These are phyloP conservation scores for Symbiotaphrina buchneri DNA, from an alignment of 495 filamentous ascomycete species.

Conservation along the genomic window DNA sequence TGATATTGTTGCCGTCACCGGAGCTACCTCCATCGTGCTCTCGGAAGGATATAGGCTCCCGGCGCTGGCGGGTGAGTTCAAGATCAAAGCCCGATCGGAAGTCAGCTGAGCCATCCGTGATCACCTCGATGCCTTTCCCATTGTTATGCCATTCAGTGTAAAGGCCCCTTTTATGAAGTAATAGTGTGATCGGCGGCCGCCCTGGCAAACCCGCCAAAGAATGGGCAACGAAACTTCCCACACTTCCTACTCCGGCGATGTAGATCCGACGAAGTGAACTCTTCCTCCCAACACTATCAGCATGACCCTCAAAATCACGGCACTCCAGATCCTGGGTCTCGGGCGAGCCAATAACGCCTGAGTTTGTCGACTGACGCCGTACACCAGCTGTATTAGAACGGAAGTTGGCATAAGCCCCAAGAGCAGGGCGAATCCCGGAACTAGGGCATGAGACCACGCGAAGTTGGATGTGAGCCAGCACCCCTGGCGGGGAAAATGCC, in stretches of 20 bases:
- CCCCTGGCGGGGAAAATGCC: slow-evolving; percentile 22
- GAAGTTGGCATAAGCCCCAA: slow-evolving; percentile 25
- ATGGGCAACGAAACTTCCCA: slow-evolving; percentile 28
- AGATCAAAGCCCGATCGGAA: slow-evolving; percentile 22
- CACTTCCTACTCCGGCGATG: slow-evolving; percentile 30
- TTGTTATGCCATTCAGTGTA: slow-evolving; percentile 12
- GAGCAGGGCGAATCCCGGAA: slow-evolving; percentile 25
- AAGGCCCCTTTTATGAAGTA: slow-evolving; percentile 18
- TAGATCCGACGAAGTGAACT: too few relatives aligned
- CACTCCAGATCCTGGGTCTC: too few relatives aligned
- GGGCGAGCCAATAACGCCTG: too few relatives aligned
- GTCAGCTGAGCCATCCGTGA: slow-evolving; percentile 15
- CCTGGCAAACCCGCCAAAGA: slow-evolving; percentile 15
- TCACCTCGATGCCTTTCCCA: slow-evolving; percentile 13
- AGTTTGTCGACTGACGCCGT: too few relatives aligned
- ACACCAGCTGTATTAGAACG: too few relatives aligned
- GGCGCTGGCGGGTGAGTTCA: slow-evolving; percentile 16
- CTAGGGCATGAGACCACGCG: slow-evolving; percentile 18
- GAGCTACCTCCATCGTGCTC: too few relatives aligned
- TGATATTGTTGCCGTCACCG: slow-evolving; percentile 19
- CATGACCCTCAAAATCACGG: too few relatives aligned
- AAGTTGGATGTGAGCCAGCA: slow-evolving; percentile 25
- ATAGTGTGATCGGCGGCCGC: slow-evolving; percentile 19
- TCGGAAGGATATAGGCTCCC: slow-evolving; percentile 7
- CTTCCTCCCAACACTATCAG: too few relatives aligned